Evolutionary conservation across 768 basidiomycete species (phyloP).

Genomic region (Boletus eberwhitei): DNA sequence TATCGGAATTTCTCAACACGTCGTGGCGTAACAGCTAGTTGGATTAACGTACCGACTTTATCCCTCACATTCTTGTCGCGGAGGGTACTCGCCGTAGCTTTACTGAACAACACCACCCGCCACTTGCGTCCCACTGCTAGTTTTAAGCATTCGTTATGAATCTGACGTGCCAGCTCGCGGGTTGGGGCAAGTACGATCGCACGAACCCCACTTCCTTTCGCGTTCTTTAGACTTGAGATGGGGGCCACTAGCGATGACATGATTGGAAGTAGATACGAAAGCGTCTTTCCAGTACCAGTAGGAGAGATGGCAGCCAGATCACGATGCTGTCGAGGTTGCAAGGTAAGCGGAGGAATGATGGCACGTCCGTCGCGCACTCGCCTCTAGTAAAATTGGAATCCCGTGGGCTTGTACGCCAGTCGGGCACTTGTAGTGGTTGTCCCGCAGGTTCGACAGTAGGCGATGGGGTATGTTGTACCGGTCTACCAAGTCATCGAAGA

Average conservation of each 20-base stretch:
- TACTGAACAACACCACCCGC: slow-evolving; percentile 80
- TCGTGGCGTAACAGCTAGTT: background rate
- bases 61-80: slow-evolving; percentile 67
- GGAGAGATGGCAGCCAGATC: slow-evolving; percentile 95
- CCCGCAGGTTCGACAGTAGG: slow-evolving; percentile 60
- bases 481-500: slow-evolving; percentile 57
- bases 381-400: slow-evolving; percentile 78
- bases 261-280: slow-evolving; percentile 86
- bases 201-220: slow-evolving; percentile 58
- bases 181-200: slow-evolving; percentile 89
- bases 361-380: slow-evolving; percentile 29
- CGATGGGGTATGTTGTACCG: slow-evolving; percentile 58
- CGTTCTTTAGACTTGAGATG: slow-evolving; percentile 42
- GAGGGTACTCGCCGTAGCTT: slow-evolving; percentile 83
- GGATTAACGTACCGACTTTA: slow-evolving; percentile 64
- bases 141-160: slow-evolving; percentile 85
- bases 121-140: slow-evolving; percentile 79
- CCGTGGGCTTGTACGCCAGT: slow-evolving; percentile 82
- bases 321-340: slow-evolving; percentile 46
- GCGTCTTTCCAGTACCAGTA: slow-evolving; percentile 96
- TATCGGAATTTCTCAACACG: slow-evolving; percentile 27
- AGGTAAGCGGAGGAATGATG: background rate
- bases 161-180: slow-evolving; percentile 93
- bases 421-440: slow-evolving; percentile 60
- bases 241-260: slow-evolving; percentile 60